A percentile compares a stretch with the other conserved stretches of the same genome.
Evolutionary conservation across 805 yeast species (phyloP).

Genomic region (Metschnikowia similis): DNA sequence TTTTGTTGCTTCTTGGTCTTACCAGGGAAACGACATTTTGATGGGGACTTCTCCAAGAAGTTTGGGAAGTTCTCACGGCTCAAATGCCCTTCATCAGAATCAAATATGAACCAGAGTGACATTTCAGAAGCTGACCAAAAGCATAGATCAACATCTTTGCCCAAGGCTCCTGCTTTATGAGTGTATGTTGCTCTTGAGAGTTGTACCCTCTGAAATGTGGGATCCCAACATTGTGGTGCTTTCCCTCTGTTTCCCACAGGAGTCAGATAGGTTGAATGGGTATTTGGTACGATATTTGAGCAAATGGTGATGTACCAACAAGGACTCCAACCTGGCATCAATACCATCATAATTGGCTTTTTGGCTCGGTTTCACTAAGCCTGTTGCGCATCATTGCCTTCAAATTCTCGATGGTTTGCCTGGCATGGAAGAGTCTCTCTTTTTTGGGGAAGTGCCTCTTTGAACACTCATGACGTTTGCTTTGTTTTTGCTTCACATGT

Average conservation of each 20-base stretch:
- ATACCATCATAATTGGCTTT: background rate
- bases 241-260: background rate
- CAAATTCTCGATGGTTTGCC: background rate
- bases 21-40: background rate
- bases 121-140: constrained; percentile 4
- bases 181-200: background rate
- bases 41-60: constrained; percentile 2
- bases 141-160: constrained; percentile 6
- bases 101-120: constrained; percentile 8
- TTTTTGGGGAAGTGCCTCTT: background rate
- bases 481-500: background rate
- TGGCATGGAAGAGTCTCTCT: background rate
- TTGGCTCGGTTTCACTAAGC: background rate
- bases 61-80: constrained; percentile 3
- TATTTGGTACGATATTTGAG: constrained; percentile 1
- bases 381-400: background rate
- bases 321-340: constrained; percentile 3
- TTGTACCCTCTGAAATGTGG: constrained; percentile 1
- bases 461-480: background rate
- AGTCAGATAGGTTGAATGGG: background rate
- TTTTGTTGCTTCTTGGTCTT: background rate
- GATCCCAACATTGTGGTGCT: background rate
- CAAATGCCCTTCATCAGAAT: constrained; percentile 3
- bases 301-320: constrained; percentile 3
- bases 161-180: background rate